Evolutionary conservation across 1,284 basidiomycete species (phyloP).

Genomic region (Cryptococcus sp.): DNA sequence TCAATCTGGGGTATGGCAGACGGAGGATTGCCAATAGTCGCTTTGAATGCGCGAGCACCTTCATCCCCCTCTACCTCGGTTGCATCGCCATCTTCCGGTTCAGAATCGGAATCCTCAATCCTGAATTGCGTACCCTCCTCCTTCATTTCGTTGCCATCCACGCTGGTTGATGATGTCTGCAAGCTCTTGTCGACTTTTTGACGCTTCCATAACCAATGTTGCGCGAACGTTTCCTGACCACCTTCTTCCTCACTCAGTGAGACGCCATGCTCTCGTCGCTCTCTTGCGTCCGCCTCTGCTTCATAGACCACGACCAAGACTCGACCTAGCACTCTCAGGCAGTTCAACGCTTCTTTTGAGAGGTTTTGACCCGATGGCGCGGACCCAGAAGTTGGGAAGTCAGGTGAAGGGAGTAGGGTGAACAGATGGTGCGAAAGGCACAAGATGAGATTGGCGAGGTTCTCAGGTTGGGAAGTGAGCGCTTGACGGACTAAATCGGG

Average conservation of each 20-base stretch:
- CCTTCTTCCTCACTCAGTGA: conserved; percentile 13
- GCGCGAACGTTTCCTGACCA: conserved; percentile 27
- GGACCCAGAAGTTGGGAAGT: conserved; percentile 66
- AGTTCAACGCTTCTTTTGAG: conserved; percentile 82
- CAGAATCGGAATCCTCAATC: conserved; percentile 54
- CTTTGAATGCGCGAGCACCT: conserved; percentile 58
- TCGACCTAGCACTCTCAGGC: conserved; percentile 78
- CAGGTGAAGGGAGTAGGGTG: conserved; percentile 75
- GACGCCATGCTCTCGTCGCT: conserved; percentile 16
- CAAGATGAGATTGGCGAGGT: conserved; percentile 76
- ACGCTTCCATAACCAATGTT: conserved; percentile 26
- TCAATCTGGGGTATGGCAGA: conserved; percentile 21
- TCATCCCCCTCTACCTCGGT: conserved; percentile 59
- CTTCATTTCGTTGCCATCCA: conserved; percentile 50
- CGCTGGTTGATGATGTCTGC: conserved; percentile 59
- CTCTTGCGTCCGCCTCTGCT: conserved; percentile 64
- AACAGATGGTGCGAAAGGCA: conserved; percentile 74
- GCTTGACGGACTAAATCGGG: conserved; percentile 68
- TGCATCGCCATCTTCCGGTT: conserved; percentile 59
- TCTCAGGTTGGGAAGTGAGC: conserved; percentile 76
- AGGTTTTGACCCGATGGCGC: conserved; percentile 57
- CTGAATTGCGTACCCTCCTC: conserved; percentile 28
- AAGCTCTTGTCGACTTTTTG: conserved; percentile 46
- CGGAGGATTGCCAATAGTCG: conserved; percentile 36
- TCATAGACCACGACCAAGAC: conserved; percentile 87